Evolutionary conservation across 495 filamentous ascomycete species (phyloP), one percentile per base, ranked within the genome.

Genomic region (Xeromyces bisporus): DNA sequence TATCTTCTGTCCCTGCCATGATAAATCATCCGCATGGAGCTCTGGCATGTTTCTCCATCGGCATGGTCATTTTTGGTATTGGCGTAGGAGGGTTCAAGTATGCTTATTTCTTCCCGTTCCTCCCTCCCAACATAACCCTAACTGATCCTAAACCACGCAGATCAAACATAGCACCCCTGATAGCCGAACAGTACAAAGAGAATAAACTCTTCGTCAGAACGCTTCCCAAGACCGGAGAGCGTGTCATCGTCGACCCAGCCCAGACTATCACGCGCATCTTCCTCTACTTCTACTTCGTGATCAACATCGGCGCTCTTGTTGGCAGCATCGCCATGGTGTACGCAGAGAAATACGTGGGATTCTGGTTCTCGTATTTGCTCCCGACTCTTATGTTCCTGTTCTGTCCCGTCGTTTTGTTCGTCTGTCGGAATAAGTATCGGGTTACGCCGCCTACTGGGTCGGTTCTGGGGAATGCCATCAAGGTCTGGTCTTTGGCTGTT

Each of bases 281-380:
- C 32, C 40, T 54, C 18, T 54, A 52, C 38, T 58, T 56, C 40
- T 64, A 47, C 68, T 65, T 51, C 30, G 57, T 79, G 35, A 61
- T 62, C 40, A 69, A 67, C 36, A 33, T 67, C 13, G 62, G 56
- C 13, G 58, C 66, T 6, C 42, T 80, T 11, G 21, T 63, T 16
- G 74, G 66, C 2, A 51, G 56, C 26, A 48, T 69, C 14, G 46
- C 41, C 18, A 69, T 77, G 71, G 67, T 70, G 16, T 79, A 78
- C 42, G 67, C 69, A 5, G 77, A 80, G 53, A 71, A 77, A 39
- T 79, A 78, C 34, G 73, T 82, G 32, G 77, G 78, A 18, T 84
- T 80, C 56, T 84, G 69, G 64, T 66, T 81, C n/a, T 60, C 75
- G 1, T 81, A 51, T 42, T 53, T 66, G 4, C 57, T 80, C 10